These are phyloP conservation scores for Pulveroboletus sp. DNA, from an alignment of 1,284 basidiomycete genomes.

Conservation along the genomic window DNA sequence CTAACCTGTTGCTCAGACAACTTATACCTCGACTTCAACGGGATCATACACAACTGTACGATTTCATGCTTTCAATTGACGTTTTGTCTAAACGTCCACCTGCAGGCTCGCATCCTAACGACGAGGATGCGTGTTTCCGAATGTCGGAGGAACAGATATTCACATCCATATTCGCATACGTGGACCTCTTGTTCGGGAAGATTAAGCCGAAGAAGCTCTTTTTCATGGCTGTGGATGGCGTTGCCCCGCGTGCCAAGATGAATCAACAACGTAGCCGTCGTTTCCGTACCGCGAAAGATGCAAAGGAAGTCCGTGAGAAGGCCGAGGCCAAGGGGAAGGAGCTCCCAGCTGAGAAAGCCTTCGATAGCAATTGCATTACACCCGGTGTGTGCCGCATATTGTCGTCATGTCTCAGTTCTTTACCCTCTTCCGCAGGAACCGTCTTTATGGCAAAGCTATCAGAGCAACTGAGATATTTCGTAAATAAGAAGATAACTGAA, in stretches of 20 bases:
- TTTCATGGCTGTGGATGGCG: slow-evolving; percentile 98
- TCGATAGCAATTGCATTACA: slow-evolving; percentile 99
- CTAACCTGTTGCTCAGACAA: slow-evolving; percentile 57
- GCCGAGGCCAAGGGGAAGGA: slow-evolving; percentile 89
- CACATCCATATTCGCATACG: slow-evolving; percentile 94
- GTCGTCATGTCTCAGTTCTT: background rate
- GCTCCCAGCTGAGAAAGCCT: slow-evolving; percentile 90
- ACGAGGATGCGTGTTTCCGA: slow-evolving; percentile 93
- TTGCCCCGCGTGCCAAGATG: slow-evolving; percentile 99
- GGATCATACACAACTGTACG: slow-evolving; percentile 96
- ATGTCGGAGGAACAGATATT: slow-evolving; percentile 97
- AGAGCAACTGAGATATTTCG: slow-evolving; percentile 91
- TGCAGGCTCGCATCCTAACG: slow-evolving; percentile 89
- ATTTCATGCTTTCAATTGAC: background rate
- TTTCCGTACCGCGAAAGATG: slow-evolving; percentile 94
- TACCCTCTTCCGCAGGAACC: slow-evolving; percentile 60
- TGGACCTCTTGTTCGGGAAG: slow-evolving; percentile 95
- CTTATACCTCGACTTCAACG: slow-evolving; percentile 95
- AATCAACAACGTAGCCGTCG: slow-evolving; percentile 96
- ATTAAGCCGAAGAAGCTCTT: slow-evolving; percentile 97
- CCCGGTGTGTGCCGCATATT: slow-evolving; percentile 63
- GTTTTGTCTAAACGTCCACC: background rate
- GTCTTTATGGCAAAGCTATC: slow-evolving; percentile 93
- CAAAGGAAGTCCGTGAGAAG: slow-evolving; percentile 83
- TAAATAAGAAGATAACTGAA: slow-evolving; percentile 96